Percentiles rank a stretch among this genome's conserved stretches.
These are phyloP conservation scores for Xylariaceae sp. DNA, from an alignment of 2,329 filamentous ascomycete genomes.

Conservation along the genomic window DNA sequence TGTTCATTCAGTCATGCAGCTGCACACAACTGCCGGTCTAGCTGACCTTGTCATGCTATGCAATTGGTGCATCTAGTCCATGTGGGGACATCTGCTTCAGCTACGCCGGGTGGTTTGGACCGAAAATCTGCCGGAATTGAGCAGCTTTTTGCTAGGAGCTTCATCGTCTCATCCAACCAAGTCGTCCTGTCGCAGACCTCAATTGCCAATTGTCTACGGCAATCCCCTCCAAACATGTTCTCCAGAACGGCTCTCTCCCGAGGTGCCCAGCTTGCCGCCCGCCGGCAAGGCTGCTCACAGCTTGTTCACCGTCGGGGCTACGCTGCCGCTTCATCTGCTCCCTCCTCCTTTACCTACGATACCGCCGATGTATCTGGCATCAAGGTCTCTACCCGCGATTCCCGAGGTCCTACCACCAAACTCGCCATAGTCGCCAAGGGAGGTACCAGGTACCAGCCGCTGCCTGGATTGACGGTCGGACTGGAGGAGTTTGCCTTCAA, in stretches of 20 bases:
- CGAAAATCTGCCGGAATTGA: slow-evolving; percentile 29
- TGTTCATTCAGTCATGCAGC: too few relatives aligned
- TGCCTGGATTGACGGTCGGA: slow-evolving; percentile 84
- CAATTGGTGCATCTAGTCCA: slow-evolving; percentile 7
- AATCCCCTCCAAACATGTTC: slow-evolving; percentile 55
- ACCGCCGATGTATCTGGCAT: slow-evolving; percentile 79
- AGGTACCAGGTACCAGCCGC: slow-evolving; percentile 86
- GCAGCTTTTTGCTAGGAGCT: slow-evolving; percentile 28
- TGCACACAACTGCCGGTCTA: too few relatives aligned
- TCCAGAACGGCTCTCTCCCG: slow-evolving; percentile 57
- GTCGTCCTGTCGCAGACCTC: slow-evolving; percentile 23
- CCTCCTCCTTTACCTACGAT: slow-evolving; percentile 79
- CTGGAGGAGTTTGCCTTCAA: slow-evolving; percentile 97
- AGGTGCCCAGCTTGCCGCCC: slow-evolving; percentile 54
- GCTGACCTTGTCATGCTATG: neutral
- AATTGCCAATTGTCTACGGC: slow-evolving; percentile 54
- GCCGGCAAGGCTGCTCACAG: slow-evolving; percentile 54
- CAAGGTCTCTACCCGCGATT: slow-evolving; percentile 89
- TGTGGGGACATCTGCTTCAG: slow-evolving; percentile 1
- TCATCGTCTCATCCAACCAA: slow-evolving; percentile 15
- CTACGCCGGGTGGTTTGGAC: slow-evolving; percentile 9
- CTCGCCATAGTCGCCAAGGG: slow-evolving; percentile 91
- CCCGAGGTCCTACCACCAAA: slow-evolving; percentile 82
- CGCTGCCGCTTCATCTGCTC: slow-evolving; percentile 47
- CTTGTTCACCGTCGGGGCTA: slow-evolving; percentile 47